phyloP scores from a whole-genome alignment of 2,329 filamentous ascomycete species.

The Coniochaeta prunicola region DNA sequence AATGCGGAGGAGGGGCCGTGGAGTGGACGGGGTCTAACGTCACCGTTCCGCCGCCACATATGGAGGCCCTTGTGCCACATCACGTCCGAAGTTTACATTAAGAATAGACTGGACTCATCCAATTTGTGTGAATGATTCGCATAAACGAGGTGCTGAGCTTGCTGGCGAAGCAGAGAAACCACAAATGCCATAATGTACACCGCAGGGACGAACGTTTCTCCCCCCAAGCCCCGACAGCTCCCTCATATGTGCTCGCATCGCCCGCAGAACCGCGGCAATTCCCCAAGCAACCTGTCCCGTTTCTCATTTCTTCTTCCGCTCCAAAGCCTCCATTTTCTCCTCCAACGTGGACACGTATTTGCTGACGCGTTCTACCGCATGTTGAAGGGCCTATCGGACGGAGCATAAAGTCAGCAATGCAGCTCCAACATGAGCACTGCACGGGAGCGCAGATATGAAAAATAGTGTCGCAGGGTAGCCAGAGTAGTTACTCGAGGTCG shows the following conservation, averaged over 20 bases:
- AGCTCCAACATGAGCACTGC: not conserved
- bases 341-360: slow-evolving; percentile 77
- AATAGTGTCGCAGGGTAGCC: slow-evolving; percentile 12
- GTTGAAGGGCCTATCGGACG: slow-evolving; percentile 66
- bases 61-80: not conserved
- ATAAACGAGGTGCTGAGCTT: not conserved
- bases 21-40: not conserved
- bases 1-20: slow-evolving; percentile 2
- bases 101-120: not conserved
- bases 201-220: not conserved
- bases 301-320: slow-evolving; percentile 57
- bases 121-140: not conserved
- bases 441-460: not conserved
- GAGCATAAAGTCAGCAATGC: not conserved
- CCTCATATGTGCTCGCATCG: not conserved
- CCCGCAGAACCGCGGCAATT: not conserved
- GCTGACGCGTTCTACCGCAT: slow-evolving; percentile 78
- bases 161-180: not conserved
- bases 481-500: not conserved
- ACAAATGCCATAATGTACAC: not conserved
- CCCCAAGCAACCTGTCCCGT: not conserved
- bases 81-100: not conserved
- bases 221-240: not conserved
- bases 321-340: slow-evolving; percentile 62
- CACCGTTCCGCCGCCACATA: not conserved